Percentiles rank a stretch among this genome's conserved stretches.
These are phyloP conservation scores for Aureobasidium sp. DNA, from an alignment of 2,329 filamentous ascomycete species.

Conservation along the genomic window DNA sequence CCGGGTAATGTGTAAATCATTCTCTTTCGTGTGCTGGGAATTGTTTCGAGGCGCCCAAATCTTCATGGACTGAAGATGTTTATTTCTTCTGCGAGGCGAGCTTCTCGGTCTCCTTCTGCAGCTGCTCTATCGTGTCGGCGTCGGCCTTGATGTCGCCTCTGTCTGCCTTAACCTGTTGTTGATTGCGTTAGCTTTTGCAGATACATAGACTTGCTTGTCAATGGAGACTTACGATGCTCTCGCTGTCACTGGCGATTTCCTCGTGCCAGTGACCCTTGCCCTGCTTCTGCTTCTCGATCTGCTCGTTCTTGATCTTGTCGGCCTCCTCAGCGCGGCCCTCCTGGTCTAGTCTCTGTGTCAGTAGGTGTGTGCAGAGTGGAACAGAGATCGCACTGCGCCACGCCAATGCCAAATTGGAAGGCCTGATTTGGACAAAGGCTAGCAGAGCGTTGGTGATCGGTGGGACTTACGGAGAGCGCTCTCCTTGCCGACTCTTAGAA, in stretches of 20 bases:
- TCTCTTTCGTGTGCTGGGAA: slow-evolving; percentile 3
- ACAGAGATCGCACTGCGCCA: neutral
- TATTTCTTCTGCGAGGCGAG: slow-evolving; percentile 18
- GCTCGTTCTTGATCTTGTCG: slow-evolving; percentile 56
- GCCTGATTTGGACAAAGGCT: neutral
- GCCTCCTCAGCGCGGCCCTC: slow-evolving; percentile 39
- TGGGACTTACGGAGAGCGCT: slow-evolving; percentile 34
- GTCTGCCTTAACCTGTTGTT: slow-evolving; percentile 30
- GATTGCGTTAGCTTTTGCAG: neutral
- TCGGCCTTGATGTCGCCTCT: slow-evolving; percentile 26
- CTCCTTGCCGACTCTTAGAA: slow-evolving; percentile 37
- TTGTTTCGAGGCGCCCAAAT: neutral
- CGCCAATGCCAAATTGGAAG: neutral
- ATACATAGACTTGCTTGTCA: neutral
- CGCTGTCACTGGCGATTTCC: slow-evolving; percentile 69
- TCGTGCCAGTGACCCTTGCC: slow-evolving; percentile 71
- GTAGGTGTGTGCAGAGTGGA: neutral
- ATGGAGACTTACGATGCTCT: slow-evolving; percentile 57
- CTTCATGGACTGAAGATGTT: neutral
- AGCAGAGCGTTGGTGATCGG: neutral
- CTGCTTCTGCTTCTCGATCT: slow-evolving; percentile 41
- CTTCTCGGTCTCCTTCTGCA: slow-evolving; percentile 31
- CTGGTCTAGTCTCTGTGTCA: slow-evolving; percentile 27
- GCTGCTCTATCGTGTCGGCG: slow-evolving; percentile 26
- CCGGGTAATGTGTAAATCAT: neutral